Percentiles rank a stretch among this genome's conserved stretches.
phyloP scores from a whole-genome alignment of 2,329 filamentous ascomycete species.

The Alternaria angustiovoidea region DNA sequence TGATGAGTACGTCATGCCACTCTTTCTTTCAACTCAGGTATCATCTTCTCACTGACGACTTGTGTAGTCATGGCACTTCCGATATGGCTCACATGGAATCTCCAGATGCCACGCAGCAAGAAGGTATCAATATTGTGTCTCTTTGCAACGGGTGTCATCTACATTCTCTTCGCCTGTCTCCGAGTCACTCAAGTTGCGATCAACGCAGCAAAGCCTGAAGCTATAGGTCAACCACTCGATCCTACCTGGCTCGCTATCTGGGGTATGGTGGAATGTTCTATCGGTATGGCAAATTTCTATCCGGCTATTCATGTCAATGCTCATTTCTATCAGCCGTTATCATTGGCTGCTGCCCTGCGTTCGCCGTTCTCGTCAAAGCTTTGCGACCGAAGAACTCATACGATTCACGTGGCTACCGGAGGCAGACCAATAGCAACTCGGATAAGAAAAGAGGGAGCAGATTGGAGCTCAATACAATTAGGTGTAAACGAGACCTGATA shows the following conservation, averaged over 20 bases:
- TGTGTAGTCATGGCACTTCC: constrained; percentile 44
- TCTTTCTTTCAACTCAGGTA: not conserved
- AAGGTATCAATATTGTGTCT: constrained; percentile 41
- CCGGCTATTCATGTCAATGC: not conserved
- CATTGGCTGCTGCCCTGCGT: constrained; percentile 21
- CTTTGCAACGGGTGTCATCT: constrained; percentile 23
- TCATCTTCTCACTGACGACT: not conserved
- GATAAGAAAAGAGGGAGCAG: not conserved
- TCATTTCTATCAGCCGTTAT: not conserved
- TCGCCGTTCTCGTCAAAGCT: constrained; percentile 19
- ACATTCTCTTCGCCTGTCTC: constrained; percentile 21
- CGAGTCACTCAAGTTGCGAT: constrained; percentile 42
- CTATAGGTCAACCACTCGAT: constrained; percentile 26
- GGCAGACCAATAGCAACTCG: constrained; percentile 2
- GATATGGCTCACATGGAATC: constrained; percentile 44
- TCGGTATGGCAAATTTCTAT: constrained; percentile 21
- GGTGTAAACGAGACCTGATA: not conserved
- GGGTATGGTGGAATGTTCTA: constrained; percentile 46
- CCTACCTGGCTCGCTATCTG: constrained; percentile 45
- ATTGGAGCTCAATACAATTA: not conserved
- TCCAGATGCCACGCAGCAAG: constrained; percentile 41
- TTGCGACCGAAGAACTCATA: constrained; percentile 7
- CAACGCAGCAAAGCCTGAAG: constrained; percentile 31
- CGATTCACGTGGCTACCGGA: constrained; percentile 10
- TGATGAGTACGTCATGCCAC: constrained; percentile 31